Conservation (phyloP, 148 eudicot species). For the Simmondsia chinensis region DNA sequence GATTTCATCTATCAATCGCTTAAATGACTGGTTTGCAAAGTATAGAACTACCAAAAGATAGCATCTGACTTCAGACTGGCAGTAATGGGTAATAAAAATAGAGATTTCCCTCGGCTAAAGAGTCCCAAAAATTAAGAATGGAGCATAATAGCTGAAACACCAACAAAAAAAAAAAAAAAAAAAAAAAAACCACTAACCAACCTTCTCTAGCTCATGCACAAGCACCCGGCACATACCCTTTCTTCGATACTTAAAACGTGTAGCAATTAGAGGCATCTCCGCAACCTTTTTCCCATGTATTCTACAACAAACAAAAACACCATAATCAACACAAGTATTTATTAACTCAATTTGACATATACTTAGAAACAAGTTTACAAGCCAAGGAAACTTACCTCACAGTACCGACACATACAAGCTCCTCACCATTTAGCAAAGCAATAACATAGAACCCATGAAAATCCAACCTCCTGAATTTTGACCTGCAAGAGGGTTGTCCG, state of each 20-base stretch:
- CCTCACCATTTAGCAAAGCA: constrained; percentile 29
- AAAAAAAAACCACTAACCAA: too few relatives aligned
- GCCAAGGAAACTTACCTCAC: constrained; percentile 26
- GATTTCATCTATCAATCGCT: too few relatives aligned
- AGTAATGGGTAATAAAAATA: too few relatives aligned
- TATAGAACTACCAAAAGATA: too few relatives aligned
- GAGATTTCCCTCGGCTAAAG: too few relatives aligned
- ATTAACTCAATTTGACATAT: neutral
- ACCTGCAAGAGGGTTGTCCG: constrained; percentile 20
- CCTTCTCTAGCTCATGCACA: constrained; percentile 46
- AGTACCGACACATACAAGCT: constrained; percentile 41
- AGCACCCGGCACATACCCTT: constrained; percentile 51
- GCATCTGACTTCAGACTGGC: too few relatives aligned
- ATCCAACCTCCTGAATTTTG: constrained; percentile 33
- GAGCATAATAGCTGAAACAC: too few relatives aligned
- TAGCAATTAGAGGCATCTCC: constrained; percentile 49
- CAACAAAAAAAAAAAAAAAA: too few relatives aligned
- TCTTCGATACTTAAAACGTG: constrained; percentile 44
- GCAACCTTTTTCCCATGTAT: constrained; percentile 48
- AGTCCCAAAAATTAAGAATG: too few relatives aligned
- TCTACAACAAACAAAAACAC: constrained; percentile 14
- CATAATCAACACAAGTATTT: neutral
- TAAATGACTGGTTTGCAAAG: too few relatives aligned
- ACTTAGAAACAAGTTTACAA: neutral
- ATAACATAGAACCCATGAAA: constrained; percentile 47